A percentile compares a stretch with the other conserved stretches of the same genome.
Conservation (phyloP, 192 early-diverging fungal species). For the Backusella sp. region DNA sequence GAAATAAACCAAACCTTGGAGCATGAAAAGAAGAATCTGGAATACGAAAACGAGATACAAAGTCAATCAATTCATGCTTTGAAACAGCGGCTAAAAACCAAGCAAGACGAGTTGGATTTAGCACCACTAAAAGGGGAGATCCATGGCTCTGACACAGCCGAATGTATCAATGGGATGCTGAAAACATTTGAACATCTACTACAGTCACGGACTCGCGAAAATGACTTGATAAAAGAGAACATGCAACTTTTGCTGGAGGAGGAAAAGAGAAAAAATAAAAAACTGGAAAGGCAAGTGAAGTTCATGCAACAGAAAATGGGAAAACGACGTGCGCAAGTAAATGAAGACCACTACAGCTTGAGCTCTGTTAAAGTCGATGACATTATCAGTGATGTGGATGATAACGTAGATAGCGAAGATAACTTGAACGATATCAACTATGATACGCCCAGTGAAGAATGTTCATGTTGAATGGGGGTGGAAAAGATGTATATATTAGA, state of each 20-base stretch:
- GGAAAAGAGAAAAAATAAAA: neutral
- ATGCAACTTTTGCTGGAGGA: neutral
- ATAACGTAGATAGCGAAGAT: neutral
- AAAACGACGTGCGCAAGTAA: neutral
- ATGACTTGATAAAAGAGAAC: neutral
- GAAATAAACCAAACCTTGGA: neutral
- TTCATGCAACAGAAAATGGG: neutral
- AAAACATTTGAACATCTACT: neutral
- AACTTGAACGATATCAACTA: neutral
- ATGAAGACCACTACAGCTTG: neutral
- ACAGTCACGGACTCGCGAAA: neutral
- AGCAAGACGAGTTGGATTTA: neutral
- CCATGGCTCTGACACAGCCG: neutral
- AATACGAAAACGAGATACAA: neutral
- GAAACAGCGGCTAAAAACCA: neutral
- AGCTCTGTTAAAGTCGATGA: neutral
- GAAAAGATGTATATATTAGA: no score
- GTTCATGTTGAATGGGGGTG: no score
- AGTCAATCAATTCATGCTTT: neutral
- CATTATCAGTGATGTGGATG: no score
- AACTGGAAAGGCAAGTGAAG: neutral
- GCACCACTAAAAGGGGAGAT: neutral
- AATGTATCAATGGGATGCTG: neutral
- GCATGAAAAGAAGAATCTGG: neutral
- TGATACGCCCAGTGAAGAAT: neutral